Evolutionary conservation across 1,284 basidiomycete species (phyloP).

Genomic region (Cutaneotrichosporon sp.): DNA sequence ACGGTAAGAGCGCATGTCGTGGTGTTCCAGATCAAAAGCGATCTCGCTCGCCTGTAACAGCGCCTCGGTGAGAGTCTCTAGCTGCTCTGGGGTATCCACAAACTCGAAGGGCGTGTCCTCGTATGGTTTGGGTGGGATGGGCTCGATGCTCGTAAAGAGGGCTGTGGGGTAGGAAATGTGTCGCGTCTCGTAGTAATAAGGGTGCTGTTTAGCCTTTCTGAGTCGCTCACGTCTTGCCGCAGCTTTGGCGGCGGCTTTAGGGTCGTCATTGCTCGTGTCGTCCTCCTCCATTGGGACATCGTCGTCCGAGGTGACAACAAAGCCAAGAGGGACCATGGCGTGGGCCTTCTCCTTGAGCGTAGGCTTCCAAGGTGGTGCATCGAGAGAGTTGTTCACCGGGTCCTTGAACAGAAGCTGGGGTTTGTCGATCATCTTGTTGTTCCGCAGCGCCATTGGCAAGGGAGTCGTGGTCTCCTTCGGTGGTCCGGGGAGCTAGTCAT

Average conservation of each 20-base stretch:
- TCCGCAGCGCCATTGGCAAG: conserved; percentile 54
- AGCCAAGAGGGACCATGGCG: conserved; percentile 67
- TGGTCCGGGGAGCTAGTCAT: conserved; percentile 32
- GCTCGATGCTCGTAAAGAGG: conserved; percentile 58
- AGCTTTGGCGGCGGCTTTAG: background rate
- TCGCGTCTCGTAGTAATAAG: conserved; percentile 74
- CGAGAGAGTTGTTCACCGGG: conserved; percentile 56
- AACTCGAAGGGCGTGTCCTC: conserved; percentile 67
- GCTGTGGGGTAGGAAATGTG: conserved; percentile 65
- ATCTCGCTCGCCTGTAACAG: conserved; percentile 68
- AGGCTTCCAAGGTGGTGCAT: conserved; percentile 57
- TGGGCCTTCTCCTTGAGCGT: conserved; percentile 62
- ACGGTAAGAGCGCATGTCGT: conserved; percentile 73
- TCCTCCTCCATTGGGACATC: conserved; percentile 3
- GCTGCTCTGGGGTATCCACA: conserved; percentile 58
- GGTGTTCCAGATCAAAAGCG: conserved; percentile 91
- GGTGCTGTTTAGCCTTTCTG: conserved; percentile 52
- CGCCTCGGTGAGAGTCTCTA: conserved; percentile 62
- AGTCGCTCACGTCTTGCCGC: background rate
- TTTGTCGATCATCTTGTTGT: conserved; percentile 66
- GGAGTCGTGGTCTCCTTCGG: conserved; percentile 1
- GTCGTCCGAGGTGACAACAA: conserved; percentile 19
- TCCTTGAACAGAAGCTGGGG: conserved; percentile 69
- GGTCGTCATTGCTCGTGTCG: background rate
- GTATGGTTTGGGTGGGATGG: conserved; percentile 55